Conservation (phyloP, 2,329 filamentous ascomycete species). For the Aspergillus calidoustus region DNA sequence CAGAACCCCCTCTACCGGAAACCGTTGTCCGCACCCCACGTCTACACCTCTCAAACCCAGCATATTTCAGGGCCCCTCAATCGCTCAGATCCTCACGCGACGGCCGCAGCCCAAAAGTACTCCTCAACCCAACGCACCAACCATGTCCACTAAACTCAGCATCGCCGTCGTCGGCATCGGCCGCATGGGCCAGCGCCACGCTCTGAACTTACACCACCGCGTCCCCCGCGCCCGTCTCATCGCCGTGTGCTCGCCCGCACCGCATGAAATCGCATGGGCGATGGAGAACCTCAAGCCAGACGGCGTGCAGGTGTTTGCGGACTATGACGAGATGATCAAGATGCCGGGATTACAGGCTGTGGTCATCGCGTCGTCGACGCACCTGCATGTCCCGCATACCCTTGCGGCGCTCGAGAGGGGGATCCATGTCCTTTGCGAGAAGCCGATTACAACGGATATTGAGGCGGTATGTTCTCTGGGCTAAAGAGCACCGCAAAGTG, state of each 20-base stretch:
- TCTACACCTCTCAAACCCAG: too few species aligned
- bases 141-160: conserved; percentile 37
- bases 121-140: neutral
- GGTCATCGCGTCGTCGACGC: conserved; percentile 58
- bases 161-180: conserved; percentile 54
- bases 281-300: conserved; percentile 53
- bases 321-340: conserved; percentile 60
- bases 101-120: too few species aligned
- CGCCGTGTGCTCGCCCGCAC: conserved; percentile 51
- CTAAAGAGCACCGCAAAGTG: neutral
- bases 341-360: conserved; percentile 59
- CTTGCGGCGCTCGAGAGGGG: conserved; percentile 59
- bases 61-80: too few species aligned
- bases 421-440: conserved; percentile 62
- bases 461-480: conserved; percentile 54
- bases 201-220: conserved; percentile 50
- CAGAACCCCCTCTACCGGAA: too few species aligned
- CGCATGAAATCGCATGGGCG: conserved; percentile 54
- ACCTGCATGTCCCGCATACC: conserved; percentile 59
- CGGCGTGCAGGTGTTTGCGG: conserved; percentile 56
- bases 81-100: too few species aligned
- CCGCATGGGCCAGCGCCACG: conserved; percentile 55
- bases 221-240: conserved; percentile 54
- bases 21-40: too few species aligned
- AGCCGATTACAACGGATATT: conserved; percentile 56